Evolutionary conservation across 2,329 filamentous ascomycete species (phyloP).

Genomic region (Aureobasidium sp.): DNA sequence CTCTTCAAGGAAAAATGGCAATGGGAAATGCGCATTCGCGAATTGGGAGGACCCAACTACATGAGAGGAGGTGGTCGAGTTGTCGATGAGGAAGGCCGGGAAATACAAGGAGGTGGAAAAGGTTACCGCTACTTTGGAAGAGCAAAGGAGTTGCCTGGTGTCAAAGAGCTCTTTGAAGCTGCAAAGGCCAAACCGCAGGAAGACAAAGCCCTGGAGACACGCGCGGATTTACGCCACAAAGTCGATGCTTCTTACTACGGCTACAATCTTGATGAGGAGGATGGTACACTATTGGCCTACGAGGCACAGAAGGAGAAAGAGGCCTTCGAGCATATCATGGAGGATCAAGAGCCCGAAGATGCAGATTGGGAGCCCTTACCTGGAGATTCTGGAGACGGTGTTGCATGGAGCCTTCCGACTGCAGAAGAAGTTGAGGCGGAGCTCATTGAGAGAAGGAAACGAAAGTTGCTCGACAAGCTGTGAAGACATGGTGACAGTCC

Average conservation of each 20-base stretch:
- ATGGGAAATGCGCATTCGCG: conserved; percentile 96
- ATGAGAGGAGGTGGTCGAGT: conserved; percentile 60
- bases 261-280: conserved; percentile 87
- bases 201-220: conserved; percentile 54
- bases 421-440: conserved; percentile 92
- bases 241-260: conserved; percentile 96
- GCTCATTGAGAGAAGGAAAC: conserved; percentile 75
- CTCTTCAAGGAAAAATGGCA: conserved; percentile 98
- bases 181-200: conserved; percentile 52
- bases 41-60: conserved; percentile 94
- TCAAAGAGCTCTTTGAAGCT: conserved; percentile 92
- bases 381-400: conserved; percentile 77
- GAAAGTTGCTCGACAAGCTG: conserved; percentile 78
- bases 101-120: conserved; percentile 63
- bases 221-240: conserved; percentile 63
- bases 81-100: conserved; percentile 49
- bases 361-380: conserved; percentile 72
- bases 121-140: conserved; percentile 93
- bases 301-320: conserved; percentile 79
- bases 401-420: conserved; percentile 75
- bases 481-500: conserved; percentile 21
- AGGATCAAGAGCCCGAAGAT: conserved; percentile 43
- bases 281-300: conserved; percentile 70
- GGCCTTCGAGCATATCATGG: conserved; percentile 59
- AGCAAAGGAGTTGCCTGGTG: conserved; percentile 81